phyloP scores from a whole-genome alignment of 495 filamentous ascomycete species.

The Lentithecium fluviatile region DNA sequence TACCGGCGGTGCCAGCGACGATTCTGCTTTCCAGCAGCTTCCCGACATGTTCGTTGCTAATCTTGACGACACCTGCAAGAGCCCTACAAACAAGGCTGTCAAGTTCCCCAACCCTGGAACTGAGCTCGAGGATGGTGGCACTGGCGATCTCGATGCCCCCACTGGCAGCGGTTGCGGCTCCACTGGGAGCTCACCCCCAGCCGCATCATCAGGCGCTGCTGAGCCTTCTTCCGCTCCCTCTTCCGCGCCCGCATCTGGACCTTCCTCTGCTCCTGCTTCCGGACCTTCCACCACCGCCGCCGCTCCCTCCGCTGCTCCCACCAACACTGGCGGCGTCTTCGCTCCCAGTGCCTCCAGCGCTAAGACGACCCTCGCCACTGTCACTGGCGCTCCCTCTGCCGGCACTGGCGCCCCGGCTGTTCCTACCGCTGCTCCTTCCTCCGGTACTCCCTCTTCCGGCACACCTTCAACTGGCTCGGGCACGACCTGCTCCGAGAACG shows the following conservation, averaged over 20 bases:
- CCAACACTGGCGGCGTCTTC: constrained; percentile 33
- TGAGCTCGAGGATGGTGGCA: constrained; percentile 6
- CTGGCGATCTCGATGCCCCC: constrained; percentile 2
- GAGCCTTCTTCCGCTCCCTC: constrained; percentile 5
- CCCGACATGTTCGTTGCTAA: constrained; percentile 64
- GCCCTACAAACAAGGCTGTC: constrained; percentile 5
- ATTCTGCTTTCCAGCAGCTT: constrained; percentile 40
- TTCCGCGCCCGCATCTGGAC: neutral
- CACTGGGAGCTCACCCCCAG: constrained; percentile 1
- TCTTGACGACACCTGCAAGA: constrained; percentile 40
- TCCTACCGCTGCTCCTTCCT: constrained; percentile 17
- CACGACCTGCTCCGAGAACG: constrained; percentile 31
- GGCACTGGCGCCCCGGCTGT: constrained; percentile 17
- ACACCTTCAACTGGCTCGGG: constrained; percentile 19
- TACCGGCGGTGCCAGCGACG: constrained; percentile 44
- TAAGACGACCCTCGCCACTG: constrained; percentile 22
- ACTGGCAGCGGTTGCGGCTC: constrained; percentile 26
- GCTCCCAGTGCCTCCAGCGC: constrained; percentile 26
- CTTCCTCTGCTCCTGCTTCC: neutral
- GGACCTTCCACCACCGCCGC: neutral
- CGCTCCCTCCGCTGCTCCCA: neutral
- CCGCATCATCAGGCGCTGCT: constrained; percentile 1
- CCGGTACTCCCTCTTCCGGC: neutral
- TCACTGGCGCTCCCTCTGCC: constrained; percentile 12
- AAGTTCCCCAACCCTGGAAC: constrained; percentile 35